phyloP scores from a whole-genome alignment of 306 rosid species.

The Calophaca sinica region DNA sequence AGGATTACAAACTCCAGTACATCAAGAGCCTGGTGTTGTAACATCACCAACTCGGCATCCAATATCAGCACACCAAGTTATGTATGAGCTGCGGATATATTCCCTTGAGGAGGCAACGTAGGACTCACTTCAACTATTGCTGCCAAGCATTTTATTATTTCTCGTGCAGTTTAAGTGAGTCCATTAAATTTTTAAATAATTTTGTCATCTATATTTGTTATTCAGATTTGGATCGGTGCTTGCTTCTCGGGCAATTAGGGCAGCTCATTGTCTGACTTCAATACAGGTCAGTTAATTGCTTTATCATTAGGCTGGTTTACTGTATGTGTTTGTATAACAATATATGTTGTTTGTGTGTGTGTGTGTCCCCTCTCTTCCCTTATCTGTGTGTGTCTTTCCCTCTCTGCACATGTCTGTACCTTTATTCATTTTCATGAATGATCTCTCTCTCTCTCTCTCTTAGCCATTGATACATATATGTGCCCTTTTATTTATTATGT shows the following conservation, averaged over 20 bases:
- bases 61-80: slow-evolving; percentile 85
- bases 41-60: slow-evolving; percentile 99
- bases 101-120: slow-evolving; percentile 97
- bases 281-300: slow-evolving; percentile 75
- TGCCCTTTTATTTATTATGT: slow-evolving; percentile 9
- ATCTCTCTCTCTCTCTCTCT: not conserved
- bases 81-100: slow-evolving; percentile 95
- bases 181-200: slow-evolving; percentile 16
- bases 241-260: slow-evolving; percentile 90
- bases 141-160: slow-evolving; percentile 38
- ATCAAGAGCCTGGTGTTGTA: slow-evolving; percentile 71
- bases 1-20: slow-evolving; percentile 70
- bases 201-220: slow-evolving; percentile 36
- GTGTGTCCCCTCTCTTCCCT: not conserved
- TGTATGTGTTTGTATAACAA: not conserved
- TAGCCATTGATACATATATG: not conserved
- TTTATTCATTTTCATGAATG: slow-evolving; percentile 25
- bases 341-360: not conserved
- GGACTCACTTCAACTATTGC: slow-evolving; percentile 31
- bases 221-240: slow-evolving; percentile 87
- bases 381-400: too few relatives aligned
- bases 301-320: not conserved
- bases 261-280: slow-evolving; percentile 98
- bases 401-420: not conserved
- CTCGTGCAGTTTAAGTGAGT: slow-evolving; percentile 14